Evolutionary conservation across 495 filamentous ascomycete species (phyloP).

Genomic region (Glutinoglossum americanum): DNA sequence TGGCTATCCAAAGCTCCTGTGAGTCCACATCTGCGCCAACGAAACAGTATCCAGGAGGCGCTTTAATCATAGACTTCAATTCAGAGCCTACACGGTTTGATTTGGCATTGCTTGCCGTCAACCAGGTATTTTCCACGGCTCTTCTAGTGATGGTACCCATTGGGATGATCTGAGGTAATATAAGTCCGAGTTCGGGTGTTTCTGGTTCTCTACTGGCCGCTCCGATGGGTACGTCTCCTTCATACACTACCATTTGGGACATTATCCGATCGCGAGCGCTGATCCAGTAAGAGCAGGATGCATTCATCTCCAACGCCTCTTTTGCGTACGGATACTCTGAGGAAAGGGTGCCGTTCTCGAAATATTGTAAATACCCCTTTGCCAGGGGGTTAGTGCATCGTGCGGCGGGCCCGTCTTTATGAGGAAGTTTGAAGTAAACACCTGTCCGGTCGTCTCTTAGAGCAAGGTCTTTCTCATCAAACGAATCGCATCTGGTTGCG

Average conservation of each 20-base stretch:
- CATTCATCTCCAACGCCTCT: conserved; percentile 93
- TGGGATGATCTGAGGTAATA: conserved; percentile 94
- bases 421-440: conserved; percentile 80
- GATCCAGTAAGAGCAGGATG: conserved; percentile 97
- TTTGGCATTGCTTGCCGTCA: conserved; percentile 95
- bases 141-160: conserved; percentile 98
- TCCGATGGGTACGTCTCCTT: conserved; percentile 16
- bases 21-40: conserved; percentile 97
- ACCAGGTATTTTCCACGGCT: conserved; percentile 94
- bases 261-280: conserved; percentile 78
- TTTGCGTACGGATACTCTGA: conserved; percentile 80
- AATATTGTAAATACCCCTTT: conserved; percentile 75
- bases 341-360: conserved; percentile 68
- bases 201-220: conserved; percentile 5
- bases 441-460: conserved; percentile 43
- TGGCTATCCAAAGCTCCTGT: conserved; percentile 98
- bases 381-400: conserved; percentile 71
- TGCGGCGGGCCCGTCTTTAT: conserved; percentile 79
- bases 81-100: conserved; percentile 88
- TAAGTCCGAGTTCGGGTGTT: conserved; percentile 42
- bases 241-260: conserved; percentile 83
- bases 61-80: conserved; percentile 88
- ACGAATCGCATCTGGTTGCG: conserved; percentile 51
- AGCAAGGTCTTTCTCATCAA: conserved; percentile 40
- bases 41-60: conserved; percentile 76